A percentile compares a stretch with the other conserved stretches of the same genome.
Evolutionary conservation across 441 rosid species (phyloP).

Genomic region (Populus trichocarpa): DNA sequence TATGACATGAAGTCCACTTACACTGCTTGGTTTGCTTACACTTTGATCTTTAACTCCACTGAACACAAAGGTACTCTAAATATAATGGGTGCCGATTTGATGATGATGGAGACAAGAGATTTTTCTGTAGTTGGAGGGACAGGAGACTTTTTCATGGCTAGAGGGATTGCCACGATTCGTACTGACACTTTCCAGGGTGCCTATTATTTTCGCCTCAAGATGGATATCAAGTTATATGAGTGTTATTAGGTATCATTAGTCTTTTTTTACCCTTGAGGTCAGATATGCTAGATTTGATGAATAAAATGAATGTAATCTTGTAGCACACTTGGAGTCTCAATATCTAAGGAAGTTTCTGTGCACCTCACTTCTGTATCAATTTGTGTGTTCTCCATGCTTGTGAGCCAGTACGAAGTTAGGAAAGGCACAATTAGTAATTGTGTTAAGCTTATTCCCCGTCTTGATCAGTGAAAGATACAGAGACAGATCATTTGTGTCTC

Average conservation of each 20-base stretch:
- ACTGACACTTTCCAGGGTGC: slow-evolving; percentile 16
- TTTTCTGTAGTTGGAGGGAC: slow-evolving; percentile 39
- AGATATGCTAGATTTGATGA: neutral
- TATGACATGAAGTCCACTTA: slow-evolving; percentile 32
- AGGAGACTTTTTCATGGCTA: slow-evolving; percentile 44
- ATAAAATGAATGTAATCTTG: neutral
- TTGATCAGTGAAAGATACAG: too few species aligned
- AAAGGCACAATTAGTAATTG: too few species aligned
- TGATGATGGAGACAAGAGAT: slow-evolving; percentile 29
- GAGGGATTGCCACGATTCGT: slow-evolving; percentile 35
- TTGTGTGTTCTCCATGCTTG: too few species aligned
- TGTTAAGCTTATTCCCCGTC: too few species aligned
- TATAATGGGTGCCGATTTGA: slow-evolving; percentile 42
- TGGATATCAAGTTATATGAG: slow-evolving; percentile 43
- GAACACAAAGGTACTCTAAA: slow-evolving; percentile 34
- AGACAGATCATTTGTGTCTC: too few species aligned
- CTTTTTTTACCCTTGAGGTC: neutral
- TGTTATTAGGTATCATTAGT: slow-evolving; percentile 20
- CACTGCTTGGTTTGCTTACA: slow-evolving; percentile 37
- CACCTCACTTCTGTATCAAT: too few species aligned
- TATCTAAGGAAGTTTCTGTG: too few species aligned
- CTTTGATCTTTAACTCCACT: slow-evolving; percentile 37
- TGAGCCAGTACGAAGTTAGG: too few species aligned
- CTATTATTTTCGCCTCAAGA: slow-evolving; percentile 35
- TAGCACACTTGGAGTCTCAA: too few species aligned